A percentile compares a stretch with the other conserved stretches of the same genome.
Evolutionary conservation across 176 grass and related monocot species (phyloP).

Genomic region (Avena eriantha): DNA sequence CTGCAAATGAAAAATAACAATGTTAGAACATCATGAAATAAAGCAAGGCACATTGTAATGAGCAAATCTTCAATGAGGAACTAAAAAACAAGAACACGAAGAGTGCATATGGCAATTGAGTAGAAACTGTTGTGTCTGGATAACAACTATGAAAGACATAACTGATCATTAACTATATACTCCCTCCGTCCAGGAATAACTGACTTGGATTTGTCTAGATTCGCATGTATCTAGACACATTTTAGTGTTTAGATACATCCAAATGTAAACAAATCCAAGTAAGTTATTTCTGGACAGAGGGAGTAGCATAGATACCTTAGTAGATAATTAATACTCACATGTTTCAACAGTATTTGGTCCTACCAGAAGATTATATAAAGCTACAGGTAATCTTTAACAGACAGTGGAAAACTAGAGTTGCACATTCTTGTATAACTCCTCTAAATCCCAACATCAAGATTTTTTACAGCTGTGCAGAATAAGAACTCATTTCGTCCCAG

Average conservation of each 20-base stretch:
- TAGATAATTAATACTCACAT: not conserved
- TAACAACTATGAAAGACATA: not conserved
- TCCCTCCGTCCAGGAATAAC: too few species aligned
- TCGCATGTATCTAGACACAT: too few species aligned
- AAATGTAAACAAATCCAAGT: too few species aligned
- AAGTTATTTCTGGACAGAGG: too few species aligned
- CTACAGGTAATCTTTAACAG: not conserved
- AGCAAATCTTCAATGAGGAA: not conserved
- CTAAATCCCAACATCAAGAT: not conserved
- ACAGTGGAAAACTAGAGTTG: not conserved
- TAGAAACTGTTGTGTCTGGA: not conserved
- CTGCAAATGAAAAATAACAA: conserved; percentile 57
- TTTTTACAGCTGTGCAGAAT: not conserved
- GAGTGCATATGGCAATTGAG: not conserved
- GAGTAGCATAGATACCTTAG: not conserved
- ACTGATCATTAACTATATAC: not conserved
- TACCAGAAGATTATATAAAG: not conserved
- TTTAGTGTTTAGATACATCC: too few species aligned
- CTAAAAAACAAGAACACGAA: not conserved
- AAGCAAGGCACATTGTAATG: not conserved
- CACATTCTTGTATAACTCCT: not conserved
- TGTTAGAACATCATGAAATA: conserved; percentile 43
- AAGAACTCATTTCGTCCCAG: not conserved
- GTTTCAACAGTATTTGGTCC: not conserved
- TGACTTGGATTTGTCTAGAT: too few species aligned